These are phyloP conservation scores for Primulina tabacum DNA, from an alignment of 257 asterid genomes.

Conservation along the genomic window DNA sequence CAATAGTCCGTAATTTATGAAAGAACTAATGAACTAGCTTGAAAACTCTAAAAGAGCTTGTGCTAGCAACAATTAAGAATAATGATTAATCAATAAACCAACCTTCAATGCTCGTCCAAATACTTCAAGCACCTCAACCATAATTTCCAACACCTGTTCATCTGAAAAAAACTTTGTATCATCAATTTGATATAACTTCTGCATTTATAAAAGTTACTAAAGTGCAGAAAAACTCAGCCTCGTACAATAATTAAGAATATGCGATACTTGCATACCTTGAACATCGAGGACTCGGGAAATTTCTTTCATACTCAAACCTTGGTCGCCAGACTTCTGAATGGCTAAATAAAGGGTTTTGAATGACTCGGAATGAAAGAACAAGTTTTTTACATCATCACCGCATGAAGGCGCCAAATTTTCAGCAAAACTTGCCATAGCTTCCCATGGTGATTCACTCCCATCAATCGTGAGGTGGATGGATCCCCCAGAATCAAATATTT, in stretches of 20 bases:
- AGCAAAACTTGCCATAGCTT: slow-evolving; percentile 68
- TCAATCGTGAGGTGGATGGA: slow-evolving; percentile 30
- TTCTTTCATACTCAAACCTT: slow-evolving; percentile 79
- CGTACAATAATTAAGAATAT: slow-evolving; percentile 20
- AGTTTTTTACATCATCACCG: slow-evolving; percentile 34
- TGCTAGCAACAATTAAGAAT: slow-evolving; percentile 3
- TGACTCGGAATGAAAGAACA: slow-evolving; percentile 42
- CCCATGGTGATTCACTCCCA: slow-evolving; percentile 65
- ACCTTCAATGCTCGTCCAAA: slow-evolving; percentile 86
- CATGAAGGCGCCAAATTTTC: slow-evolving; percentile 45
- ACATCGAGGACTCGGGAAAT: slow-evolving; percentile 46
- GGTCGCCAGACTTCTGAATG: slow-evolving; percentile 88
- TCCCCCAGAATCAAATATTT: slow-evolving; percentile 34
- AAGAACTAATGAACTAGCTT: slow-evolving; percentile 1
- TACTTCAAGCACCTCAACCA: slow-evolving; percentile 73
- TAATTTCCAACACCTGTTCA: slow-evolving; percentile 47
- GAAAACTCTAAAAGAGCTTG: slow-evolving; percentile 15
- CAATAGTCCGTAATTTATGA: slow-evolving; percentile 5
- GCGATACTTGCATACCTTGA: slow-evolving; percentile 45
- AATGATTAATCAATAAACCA: slow-evolving; percentile 21
- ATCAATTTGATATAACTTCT: slow-evolving; percentile 24
- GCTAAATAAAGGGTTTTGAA: slow-evolving; percentile 70
- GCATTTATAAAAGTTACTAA: slow-evolving; percentile 12
- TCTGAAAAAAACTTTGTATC: slow-evolving; percentile 44
- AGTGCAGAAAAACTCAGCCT: background rate